Evolutionary conservation across 2,329 filamentous ascomycete genomes (phyloP).

Genomic region (Colletotrichum sp.): DNA sequence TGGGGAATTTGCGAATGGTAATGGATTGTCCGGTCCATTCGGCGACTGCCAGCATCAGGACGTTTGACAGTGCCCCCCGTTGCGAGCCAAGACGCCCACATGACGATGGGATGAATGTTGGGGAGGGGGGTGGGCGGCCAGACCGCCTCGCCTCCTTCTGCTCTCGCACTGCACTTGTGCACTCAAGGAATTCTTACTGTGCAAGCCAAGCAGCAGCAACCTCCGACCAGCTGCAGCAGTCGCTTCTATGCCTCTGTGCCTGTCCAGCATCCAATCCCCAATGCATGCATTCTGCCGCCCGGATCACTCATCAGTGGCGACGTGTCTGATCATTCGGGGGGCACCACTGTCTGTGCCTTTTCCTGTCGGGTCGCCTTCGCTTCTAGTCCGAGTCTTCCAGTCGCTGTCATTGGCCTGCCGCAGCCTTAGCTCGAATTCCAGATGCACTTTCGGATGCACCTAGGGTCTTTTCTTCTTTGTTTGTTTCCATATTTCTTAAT

Average conservation of each 20-base stretch:
- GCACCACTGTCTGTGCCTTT: background rate
- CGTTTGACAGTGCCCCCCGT: background rate
- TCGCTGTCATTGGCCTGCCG: background rate
- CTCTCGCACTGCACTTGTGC: background rate
- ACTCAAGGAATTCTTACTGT: background rate
- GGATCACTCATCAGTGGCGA: background rate
- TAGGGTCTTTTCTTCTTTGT: constrained; percentile 5
- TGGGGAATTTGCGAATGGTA: constrained; percentile 19
- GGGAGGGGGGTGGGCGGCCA: background rate
- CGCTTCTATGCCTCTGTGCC: background rate
- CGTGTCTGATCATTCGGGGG: constrained; percentile 1
- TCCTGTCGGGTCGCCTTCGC: background rate
- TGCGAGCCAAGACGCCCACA: constrained; percentile 1
- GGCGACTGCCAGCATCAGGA: background rate
- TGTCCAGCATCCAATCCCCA: background rate
- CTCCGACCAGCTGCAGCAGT: no score
- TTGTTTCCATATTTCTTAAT: background rate
- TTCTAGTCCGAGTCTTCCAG: background rate
- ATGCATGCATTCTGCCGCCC: background rate
- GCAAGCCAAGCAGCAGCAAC: background rate
- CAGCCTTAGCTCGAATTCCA: background rate
- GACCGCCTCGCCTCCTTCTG: background rate
- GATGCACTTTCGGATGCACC: constrained; percentile 8
- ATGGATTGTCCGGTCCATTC: constrained; percentile 5
- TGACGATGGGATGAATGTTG: constrained; percentile 2